These are phyloP conservation scores for Saposhnikovia divaricata DNA, from an alignment of 129 eudicot genomes.

Conservation along the genomic window DNA sequence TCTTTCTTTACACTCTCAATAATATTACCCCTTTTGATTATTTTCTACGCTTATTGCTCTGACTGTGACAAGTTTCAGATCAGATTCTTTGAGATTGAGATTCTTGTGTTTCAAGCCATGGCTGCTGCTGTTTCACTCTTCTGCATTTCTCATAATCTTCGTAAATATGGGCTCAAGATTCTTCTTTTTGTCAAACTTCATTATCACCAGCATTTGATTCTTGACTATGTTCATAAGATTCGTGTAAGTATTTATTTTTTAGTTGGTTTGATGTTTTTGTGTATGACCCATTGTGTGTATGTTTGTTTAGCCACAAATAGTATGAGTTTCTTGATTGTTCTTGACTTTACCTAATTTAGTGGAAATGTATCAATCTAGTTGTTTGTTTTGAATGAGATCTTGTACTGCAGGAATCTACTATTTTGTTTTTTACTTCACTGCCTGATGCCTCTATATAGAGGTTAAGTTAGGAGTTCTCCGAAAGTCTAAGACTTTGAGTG, in stretches of 20 bases:
- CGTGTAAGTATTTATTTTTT: constrained; percentile 19
- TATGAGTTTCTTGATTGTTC: not conserved
- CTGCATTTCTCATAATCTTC: constrained; percentile 45
- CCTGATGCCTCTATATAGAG: not conserved
- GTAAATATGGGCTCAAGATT: constrained; percentile 42
- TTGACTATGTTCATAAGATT: constrained; percentile 33
- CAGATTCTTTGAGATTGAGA: constrained; percentile 42
- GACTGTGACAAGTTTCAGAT: constrained; percentile 34
- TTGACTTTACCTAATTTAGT: not conserved
- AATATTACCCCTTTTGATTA: constrained; percentile 17
- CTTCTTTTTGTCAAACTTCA: constrained; percentile 38
- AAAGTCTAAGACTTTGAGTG: not conserved
- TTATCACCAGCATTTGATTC: constrained; percentile 23
- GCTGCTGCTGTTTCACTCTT: constrained; percentile 47
- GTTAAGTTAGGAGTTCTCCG: too few relatives aligned
- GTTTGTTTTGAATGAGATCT: not conserved
- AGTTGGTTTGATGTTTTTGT: not conserved
- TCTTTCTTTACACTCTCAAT: not conserved
- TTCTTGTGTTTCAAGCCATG: constrained; percentile 29
- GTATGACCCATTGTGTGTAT: not conserved
- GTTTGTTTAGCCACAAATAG: not conserved
- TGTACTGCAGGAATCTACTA: not conserved
- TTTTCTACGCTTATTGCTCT: constrained; percentile 25
- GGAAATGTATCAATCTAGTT: not conserved
- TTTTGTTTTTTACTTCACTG: not conserved